Conservation (phyloP, 768 basidiomycete species). For the Pluteus cervinus region DNA sequence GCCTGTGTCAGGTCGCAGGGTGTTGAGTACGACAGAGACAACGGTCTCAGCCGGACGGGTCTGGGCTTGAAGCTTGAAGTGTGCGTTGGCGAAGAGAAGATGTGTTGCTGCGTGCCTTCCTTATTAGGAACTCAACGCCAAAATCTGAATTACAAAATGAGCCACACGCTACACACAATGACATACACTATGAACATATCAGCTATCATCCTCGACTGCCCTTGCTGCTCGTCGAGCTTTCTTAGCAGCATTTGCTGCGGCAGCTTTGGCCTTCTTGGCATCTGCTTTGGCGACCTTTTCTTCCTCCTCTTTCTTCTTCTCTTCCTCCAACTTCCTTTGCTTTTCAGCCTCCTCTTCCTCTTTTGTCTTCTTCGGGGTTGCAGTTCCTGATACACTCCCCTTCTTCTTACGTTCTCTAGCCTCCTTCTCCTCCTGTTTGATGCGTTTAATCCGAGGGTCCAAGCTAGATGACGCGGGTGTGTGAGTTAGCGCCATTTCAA, state of each 20-base stretch:
- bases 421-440: slow-evolving; percentile 95
- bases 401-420: slow-evolving; percentile 87
- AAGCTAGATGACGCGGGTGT: slow-evolving; percentile 24
- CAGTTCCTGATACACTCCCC: slow-evolving; percentile 37
- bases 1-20: too few relatives aligned
- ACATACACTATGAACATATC: too few relatives aligned
- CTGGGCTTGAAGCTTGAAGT: too few relatives aligned
- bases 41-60: too few relatives aligned
- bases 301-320: slow-evolving; percentile 74
- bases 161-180: too few relatives aligned
- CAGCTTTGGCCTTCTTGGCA: slow-evolving; percentile 80
- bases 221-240: slow-evolving; percentile 72
- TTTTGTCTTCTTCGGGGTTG: slow-evolving; percentile 63
- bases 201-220: slow-evolving; percentile 35
- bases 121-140: too few relatives aligned
- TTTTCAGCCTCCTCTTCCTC: slow-evolving; percentile 74
- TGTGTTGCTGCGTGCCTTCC: too few relatives aligned
- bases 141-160: too few relatives aligned
- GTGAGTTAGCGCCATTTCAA: neutral
- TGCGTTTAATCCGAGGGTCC: slow-evolving; percentile 95
- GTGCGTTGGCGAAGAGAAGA: too few relatives aligned
- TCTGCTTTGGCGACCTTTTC: slow-evolving; percentile 71
- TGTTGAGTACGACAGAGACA: too few relatives aligned
- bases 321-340: slow-evolving; percentile 64
- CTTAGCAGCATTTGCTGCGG: slow-evolving; percentile 86